A percentile compares a stretch with the other conserved stretches of the same genome.
phyloP scores from a whole-genome alignment of 345 rosid species.

The Cardiospermum halicacabum region DNA sequence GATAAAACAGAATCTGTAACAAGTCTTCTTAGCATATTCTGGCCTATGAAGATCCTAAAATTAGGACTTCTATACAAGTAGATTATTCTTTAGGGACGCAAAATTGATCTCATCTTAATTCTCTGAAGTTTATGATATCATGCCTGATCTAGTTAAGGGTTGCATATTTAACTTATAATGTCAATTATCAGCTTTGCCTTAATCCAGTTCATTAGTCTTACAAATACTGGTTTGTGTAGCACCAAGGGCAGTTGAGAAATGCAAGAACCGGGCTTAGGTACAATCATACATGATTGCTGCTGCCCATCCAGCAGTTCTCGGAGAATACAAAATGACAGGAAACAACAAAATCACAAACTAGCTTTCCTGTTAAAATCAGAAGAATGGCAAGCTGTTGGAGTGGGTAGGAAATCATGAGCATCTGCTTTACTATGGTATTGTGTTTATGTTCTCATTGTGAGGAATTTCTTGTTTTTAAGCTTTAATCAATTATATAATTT shows the following conservation, averaged over 20 bases:
- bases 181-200: too few species aligned
- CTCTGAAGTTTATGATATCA: not conserved
- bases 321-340: slow-evolving; percentile 2
- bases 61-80: not conserved
- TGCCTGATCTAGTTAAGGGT: too few species aligned
- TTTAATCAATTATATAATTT: slow-evolving; percentile 13
- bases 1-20: not conserved
- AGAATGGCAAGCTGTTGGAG: slow-evolving; percentile 18
- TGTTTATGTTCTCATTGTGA: slow-evolving; percentile 5
- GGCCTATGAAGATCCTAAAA: not conserved
- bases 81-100: not conserved
- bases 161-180: too few species aligned
- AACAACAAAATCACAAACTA: not conserved
- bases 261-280: slow-evolving; percentile 42
- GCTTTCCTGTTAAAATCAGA: not conserved
- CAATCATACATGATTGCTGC: slow-evolving; percentile 8
- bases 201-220: not conserved
- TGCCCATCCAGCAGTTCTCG: slow-evolving; percentile 26
- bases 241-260: slow-evolving; percentile 64
- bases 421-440: slow-evolving; percentile 19
- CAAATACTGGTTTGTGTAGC: slow-evolving; percentile 32
- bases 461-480: slow-evolving; percentile 18
- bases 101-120: not conserved
- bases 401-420: slow-evolving; percentile 24
- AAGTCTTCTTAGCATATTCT: not conserved